Percentiles rank a stretch among this genome's conserved stretches.
Evolutionary conservation across 805 yeast species (phyloP).

Genomic region (Candida saitoana): DNA sequence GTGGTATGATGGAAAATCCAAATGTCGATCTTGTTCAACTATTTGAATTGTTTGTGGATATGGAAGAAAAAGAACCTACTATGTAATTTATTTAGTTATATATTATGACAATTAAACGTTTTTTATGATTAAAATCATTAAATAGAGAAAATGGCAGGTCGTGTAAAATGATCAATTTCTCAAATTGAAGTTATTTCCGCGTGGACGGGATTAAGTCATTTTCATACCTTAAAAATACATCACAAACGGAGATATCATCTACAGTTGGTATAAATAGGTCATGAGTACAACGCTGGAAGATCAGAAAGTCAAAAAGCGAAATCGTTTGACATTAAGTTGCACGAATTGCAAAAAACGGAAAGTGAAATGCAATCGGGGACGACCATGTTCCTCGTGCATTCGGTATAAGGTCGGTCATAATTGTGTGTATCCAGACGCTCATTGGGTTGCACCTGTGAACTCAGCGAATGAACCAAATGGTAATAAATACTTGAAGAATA

Average conservation of each 20-base stretch:
- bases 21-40: conserved; percentile 24
- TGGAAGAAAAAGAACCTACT: conserved; percentile 10
- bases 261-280: background rate
- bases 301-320: conserved; percentile 15
- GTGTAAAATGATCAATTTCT: background rate
- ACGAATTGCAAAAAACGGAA: conserved; percentile 32
- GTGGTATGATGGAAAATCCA: conserved; percentile 4
- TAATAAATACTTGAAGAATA: background rate
- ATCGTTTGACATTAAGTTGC: conserved; percentile 30
- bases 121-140: no score
- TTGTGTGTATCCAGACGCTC: conserved; percentile 23
- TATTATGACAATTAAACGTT: no score
- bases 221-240: background rate
- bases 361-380: conserved; percentile 34
- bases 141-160: background rate
- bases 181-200: background rate
- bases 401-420: conserved; percentile 18
- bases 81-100: background rate
- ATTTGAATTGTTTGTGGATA: conserved; percentile 23
- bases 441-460: conserved; percentile 4
- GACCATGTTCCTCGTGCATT: conserved; percentile 33
- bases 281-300: background rate
- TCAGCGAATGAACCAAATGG: background rate
- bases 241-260: background rate
- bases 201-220: background rate